Conservation (phyloP, 23 red algal species). For the Porphyridium purpureum region DNA sequence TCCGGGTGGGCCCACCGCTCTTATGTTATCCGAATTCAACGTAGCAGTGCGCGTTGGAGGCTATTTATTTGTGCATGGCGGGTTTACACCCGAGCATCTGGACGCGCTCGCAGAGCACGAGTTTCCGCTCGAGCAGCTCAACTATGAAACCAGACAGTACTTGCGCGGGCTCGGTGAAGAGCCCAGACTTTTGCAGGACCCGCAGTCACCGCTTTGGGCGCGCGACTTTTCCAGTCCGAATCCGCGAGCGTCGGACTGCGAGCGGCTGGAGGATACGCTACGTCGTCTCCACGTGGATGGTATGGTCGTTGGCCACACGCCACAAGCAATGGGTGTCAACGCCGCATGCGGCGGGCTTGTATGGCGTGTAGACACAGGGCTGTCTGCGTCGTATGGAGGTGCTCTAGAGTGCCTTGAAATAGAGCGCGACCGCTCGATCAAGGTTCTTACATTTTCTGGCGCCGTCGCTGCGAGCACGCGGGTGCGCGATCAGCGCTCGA, state of each 20-base stretch:
- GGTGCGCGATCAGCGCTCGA: no score
- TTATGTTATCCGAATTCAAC: background rate
- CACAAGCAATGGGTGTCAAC: slow-evolving; percentile 9
- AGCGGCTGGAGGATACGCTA: no score
- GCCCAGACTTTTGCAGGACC: slow-evolving; percentile 42
- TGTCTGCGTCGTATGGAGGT: slow-evolving; percentile 17
- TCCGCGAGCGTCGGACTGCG: slow-evolving; percentile 3
- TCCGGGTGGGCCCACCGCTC: slow-evolving; percentile 5
- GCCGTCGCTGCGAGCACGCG: no score
- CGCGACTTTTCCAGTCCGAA: slow-evolving; percentile 46
- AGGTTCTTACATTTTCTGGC: slow-evolving; percentile 24
- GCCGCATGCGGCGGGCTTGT: slow-evolving; percentile 21
- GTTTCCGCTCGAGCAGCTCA: slow-evolving; percentile 20
- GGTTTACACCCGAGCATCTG: slow-evolving; percentile 58
- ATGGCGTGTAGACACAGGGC: slow-evolving; percentile 33
- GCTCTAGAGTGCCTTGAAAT: slow-evolving; percentile 9
- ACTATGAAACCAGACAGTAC: slow-evolving; percentile 18
- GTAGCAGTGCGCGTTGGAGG: background rate
- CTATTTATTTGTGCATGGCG: slow-evolving; percentile 99
- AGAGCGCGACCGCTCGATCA: no score
- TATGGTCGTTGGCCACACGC: slow-evolving; percentile 34
- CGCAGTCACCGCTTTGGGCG: slow-evolving; percentile 67
- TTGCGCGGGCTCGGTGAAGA: slow-evolving; percentile 43
- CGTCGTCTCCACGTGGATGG: no score
- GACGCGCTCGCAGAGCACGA: slow-evolving; percentile 6